Base-by-base conservation (phyloP, 2,329 filamentous ascomycete species). In the Raffaelea albimanens region DNA sequence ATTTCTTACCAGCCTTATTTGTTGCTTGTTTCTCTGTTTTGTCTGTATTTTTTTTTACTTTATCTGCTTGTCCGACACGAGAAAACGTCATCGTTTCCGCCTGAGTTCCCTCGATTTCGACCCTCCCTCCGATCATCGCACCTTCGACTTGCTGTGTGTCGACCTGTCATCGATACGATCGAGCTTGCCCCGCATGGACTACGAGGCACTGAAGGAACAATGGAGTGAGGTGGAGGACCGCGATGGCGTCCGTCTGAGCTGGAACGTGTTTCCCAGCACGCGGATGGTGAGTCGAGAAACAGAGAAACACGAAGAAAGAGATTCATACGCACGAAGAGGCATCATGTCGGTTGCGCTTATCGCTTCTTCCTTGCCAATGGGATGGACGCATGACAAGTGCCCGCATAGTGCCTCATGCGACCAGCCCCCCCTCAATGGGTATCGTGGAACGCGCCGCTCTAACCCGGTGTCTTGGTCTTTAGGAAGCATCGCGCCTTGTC, bases 211-310 rank as follows among this genome's bases (percentile, higher is more conserved):
- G 57, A 96, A 96, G 71, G 90, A 96, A 69, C 85, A 91, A 71
- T 96, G 90, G 90, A 88, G 84, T 61, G 89, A 96, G 66, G 83
- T 95, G 50, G 93, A 98, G 72, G 93, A 98, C 62, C 83, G 87
- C 58, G 93, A 98, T 80, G 93, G 93, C 52, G 81, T 97, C 61
- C 83, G 93, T 54, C 76, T 98, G 56, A 96, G 91, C 69, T 98
- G 93, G 93, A 98, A 98, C 65, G 94, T 94, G 52, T 95, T 98
- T 62, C 93, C 93, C 44, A 96, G 90, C 72, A 91, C 91, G 61
- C 88, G 93, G 65, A 96, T 98, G 89, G 90, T 88, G 59, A 58
- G 77, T 69, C 14, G 31, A n/a, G n/a, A n/a, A n/a, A n/a, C n/a
- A n/a, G n/a, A n/a, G n/a, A n/a, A n/a, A n/a, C n/a, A n/a, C n/a